Evolutionary conservation across 2,329 filamentous ascomycete genomes (phyloP), one percentile per base, ranked within the genome.

Genomic region (Cladosporium sp.): DNA sequence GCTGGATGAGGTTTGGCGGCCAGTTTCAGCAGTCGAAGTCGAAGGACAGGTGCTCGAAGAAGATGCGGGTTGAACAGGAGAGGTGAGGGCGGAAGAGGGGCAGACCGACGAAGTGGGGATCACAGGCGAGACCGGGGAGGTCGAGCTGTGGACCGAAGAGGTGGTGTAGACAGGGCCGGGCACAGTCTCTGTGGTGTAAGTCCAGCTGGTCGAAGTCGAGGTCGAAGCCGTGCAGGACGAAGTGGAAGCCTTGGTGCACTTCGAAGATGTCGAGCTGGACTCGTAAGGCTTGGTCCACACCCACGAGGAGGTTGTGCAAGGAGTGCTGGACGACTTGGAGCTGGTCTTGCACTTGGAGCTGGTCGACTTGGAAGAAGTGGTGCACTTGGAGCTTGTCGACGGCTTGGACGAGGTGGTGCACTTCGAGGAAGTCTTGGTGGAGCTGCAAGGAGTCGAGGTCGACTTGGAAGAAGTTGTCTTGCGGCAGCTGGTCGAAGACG

Each of bases 201-300:
- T 64, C 62, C 62, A 64, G 46, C 32, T 51, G 39, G 62, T 64
- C 7, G 53, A 64, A 34, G 62, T 58, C 21, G 53, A 58, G 28
- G 26, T 54, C 7, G 60, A 43, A 16, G 60, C 39, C 14, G 62
- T 30, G 54, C 62, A 64, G 16, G 36, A 39, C n/a, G 62, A 46
- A 21, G 58, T 34, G 26, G 58, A 21, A 13, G 58, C n/a, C 25
- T 32, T 61, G 26, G 48, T 34, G 48, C 43, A 51, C 11, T 53
- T 54, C 16, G 48, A 48, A 16, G 59, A 54, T 7, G 48, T 46
- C 39, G 58, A 28, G 58, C 39, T 49, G 18, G 58, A 49, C 25
- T 28, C 25, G 58, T 30, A 61, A 23, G 60, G 34, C 60, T 56
- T 63, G 43, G 39, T 49, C 23, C 23, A 28, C 4, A 25, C 7